phyloP scores from a whole-genome alignment of 164 flowering plant species.

The Stephania cephalantha region DNA sequence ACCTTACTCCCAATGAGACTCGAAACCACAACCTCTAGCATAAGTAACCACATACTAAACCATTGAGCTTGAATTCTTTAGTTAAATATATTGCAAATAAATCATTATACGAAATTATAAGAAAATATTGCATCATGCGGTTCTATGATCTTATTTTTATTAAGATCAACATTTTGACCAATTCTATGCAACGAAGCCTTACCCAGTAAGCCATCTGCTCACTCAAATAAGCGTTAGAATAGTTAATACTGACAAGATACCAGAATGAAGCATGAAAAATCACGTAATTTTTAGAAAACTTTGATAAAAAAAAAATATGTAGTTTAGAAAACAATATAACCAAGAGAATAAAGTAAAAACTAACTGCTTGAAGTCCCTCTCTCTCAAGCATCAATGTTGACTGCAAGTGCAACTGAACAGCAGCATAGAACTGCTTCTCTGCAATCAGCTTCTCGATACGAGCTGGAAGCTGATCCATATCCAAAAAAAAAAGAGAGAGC shows the following conservation, averaged over 20 bases:
- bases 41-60: too few species aligned
- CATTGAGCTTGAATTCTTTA: too few species aligned
- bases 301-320: not conserved
- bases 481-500: constrained; percentile 7
- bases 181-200: not conserved
- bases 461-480: constrained; percentile 66
- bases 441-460: constrained; percentile 89
- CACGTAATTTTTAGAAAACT: not conserved
- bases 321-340: not conserved
- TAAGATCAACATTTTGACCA: not conserved
- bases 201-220: not conserved
- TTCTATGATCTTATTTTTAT: too few species aligned
- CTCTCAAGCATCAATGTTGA: constrained; percentile 93
- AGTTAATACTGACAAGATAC: not conserved
- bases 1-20: too few species aligned
- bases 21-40: too few species aligned
- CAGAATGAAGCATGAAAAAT: not conserved
- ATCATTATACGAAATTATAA: too few species aligned
- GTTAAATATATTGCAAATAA: too few species aligned
- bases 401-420: constrained; percentile 84
- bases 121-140: too few species aligned
- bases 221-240: not conserved
- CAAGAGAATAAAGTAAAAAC: constrained; percentile 15
- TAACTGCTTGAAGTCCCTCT: constrained; percentile 95
- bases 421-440: constrained; percentile 94